Evolutionary conservation across 192 early-diverging fungal species (phyloP), one percentile per base, ranked within the genome.

Genomic region (Mortierella claussenii): DNA sequence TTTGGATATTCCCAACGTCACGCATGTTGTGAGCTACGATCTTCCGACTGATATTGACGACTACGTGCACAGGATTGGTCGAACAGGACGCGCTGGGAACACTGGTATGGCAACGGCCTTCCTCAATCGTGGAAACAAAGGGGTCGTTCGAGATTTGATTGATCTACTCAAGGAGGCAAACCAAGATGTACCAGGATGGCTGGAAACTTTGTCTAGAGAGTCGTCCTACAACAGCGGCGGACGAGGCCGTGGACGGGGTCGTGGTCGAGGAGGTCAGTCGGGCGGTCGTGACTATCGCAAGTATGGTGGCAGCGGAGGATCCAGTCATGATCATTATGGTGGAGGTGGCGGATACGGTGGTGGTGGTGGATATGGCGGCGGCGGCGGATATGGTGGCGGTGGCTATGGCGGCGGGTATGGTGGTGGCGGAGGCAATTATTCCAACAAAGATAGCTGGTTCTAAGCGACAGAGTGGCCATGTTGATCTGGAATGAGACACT

Each of bases 41-140:
- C 83, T 99, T 57, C 96, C 97, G 23, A 93, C 89, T 7, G 96
- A 98, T 65, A 90, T 93, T 69, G 96, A 98, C 81, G 97, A 99
- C 76, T 98, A 96, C 84, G 95, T 98, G 23, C 96, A 98, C 84
- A 90, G 96, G 64, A 96, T 97, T 65, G 96, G 96, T 69, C 95
- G 96, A 88, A 98, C 96, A 34, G 96, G 93, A 54, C 93, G 96
- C 86, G 96, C 96, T 46, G 96, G 96, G 58, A 97, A 97, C 84
- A 88, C 86, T 33, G 96, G 96, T 52, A 81, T 89, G 23, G 93
- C 95, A 33, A 97, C 96, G 7, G 93, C 94, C 33, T 98, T 98
- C 86, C 97, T 98, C 80, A 95, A 95, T 86, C 88, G 90, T 36
- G 83, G 86, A 30, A 90, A 93, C 86, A 93, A 89, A 65, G 85